A percentile compares a stretch with the other conserved stretches of the same genome.
These are phyloP conservation scores for Balakata baccata DNA, from an alignment of 345 rosid genomes.

Conservation along the genomic window DNA sequence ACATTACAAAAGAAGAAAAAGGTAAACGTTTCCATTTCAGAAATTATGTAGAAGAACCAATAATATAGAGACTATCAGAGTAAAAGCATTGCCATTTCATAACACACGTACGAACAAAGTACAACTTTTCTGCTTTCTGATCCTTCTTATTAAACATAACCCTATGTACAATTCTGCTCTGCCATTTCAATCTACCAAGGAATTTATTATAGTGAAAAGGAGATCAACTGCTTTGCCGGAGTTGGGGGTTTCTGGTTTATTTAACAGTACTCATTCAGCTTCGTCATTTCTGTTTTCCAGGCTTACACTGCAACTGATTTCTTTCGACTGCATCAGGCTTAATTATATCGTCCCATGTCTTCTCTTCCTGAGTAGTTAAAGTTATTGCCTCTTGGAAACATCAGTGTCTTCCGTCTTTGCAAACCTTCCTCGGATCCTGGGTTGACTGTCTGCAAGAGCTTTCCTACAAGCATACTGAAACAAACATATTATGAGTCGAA, in stretches of 20 bases:
- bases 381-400: slow-evolving; percentile 43
- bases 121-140: slow-evolving; percentile 24
- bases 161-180: slow-evolving; percentile 36
- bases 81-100: too few relatives aligned
- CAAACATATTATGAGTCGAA: slow-evolving; percentile 1
- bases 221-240: slow-evolving; percentile 21
- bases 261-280: slow-evolving; percentile 23
- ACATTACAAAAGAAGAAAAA: too few relatives aligned
- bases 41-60: too few relatives aligned
- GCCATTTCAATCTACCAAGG: slow-evolving; percentile 17
- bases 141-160: slow-evolving; percentile 35
- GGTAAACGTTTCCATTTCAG: too few relatives aligned
- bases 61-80: too few relatives aligned
- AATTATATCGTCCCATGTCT: slow-evolving; percentile 11
- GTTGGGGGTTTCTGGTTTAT: slow-evolving; percentile 29
- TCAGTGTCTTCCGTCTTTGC: slow-evolving; percentile 76
- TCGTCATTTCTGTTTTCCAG: slow-evolving; percentile 17
- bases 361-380: slow-evolving; percentile 15
- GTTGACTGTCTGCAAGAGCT: slow-evolving; percentile 97
- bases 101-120: slow-evolving; percentile 21
- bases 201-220: slow-evolving; percentile 29
- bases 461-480: slow-evolving; percentile 98
- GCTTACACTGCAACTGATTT: background rate
- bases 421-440: slow-evolving; percentile 95
- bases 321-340: slow-evolving; percentile 20